Evolutionary conservation across 352 stramenopile species (phyloP), one percentile per base, ranked within the genome.

Genomic region (Phytophthora melonis): DNA sequence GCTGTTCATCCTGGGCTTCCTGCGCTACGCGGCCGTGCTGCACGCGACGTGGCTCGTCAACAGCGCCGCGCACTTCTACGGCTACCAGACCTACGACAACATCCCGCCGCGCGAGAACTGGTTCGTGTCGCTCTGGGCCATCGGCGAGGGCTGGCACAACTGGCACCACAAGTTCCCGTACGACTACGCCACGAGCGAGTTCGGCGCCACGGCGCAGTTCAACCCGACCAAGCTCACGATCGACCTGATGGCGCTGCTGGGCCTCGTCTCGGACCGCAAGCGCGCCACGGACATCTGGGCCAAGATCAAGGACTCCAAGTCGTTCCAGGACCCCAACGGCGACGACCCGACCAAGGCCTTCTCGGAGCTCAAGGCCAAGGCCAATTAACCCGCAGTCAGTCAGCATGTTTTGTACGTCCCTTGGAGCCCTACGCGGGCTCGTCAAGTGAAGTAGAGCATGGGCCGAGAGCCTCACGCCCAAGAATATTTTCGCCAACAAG

Each of bases 111-210:
- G 96, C 25, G 97, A 99, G 82, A 99, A 99, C 84, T 97, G 96
- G 55, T 95, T 99, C 67, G 97, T 99, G 14, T 98, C 95, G 8
- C 81, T 98, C 60, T 95, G 96, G 60, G 93, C 97, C 43, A 93
- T 99, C 19, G 98, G 98, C 32, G 97, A 99, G 79, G 97, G 97
- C 79, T 99, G 97, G 97, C 97, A 99, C 88, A 99, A 99, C 89
- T 99, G 97, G 97, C 98, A 99, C 84, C 98, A 99, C 94, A 99
- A 99, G 83, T 99, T 99, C 80, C 98, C 98, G 58, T 99, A 98
- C 88, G 98, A 99, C 78, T 99, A 99, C 84, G 96, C 97, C 58
- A 97, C 98, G n/a, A 98, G 90, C 57, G 98, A 99, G 86, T 99
- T 98, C 77, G 98, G 98, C 41, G 87, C 98, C 59, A 94, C 88